These are phyloP conservation scores for Microbotryomycetes sp. DNA, from an alignment of 1,284 basidiomycete genomes.

Conservation along the genomic window DNA sequence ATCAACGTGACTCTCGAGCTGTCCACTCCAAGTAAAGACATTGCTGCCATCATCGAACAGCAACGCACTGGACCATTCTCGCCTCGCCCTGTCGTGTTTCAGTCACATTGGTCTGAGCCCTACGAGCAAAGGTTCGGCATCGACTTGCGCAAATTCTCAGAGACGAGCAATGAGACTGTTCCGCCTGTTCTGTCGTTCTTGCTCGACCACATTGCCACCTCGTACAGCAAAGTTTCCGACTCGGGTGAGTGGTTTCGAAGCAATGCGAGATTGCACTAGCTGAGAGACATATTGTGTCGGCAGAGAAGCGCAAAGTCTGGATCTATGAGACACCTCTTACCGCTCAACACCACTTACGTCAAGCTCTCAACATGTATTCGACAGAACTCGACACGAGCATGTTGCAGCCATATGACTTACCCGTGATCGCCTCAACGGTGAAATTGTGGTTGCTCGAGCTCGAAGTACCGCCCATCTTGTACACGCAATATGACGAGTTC, in stretches of 20 bases:
- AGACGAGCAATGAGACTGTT: slow-evolving; percentile 18
- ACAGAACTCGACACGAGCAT: background rate
- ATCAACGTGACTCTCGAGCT: slow-evolving; percentile 25
- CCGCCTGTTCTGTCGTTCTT: slow-evolving; percentile 20
- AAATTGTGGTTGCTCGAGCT: slow-evolving; percentile 39
- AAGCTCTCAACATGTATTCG: background rate
- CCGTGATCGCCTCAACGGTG: slow-evolving; percentile 28
- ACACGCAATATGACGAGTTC: slow-evolving; percentile 32
- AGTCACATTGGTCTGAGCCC: slow-evolving; percentile 29
- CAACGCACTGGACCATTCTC: slow-evolving; percentile 33
- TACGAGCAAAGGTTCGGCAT: slow-evolving; percentile 25
- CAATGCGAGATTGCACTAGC: too few species aligned
- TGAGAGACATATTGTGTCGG: too few species aligned
- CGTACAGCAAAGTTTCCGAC: slow-evolving; percentile 2
- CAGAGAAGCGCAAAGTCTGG: slow-evolving; percentile 28
- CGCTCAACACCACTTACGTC: background rate
- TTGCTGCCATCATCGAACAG: slow-evolving; percentile 32
- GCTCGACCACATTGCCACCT: slow-evolving; percentile 10
- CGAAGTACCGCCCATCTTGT: slow-evolving; percentile 19
- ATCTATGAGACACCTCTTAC: slow-evolving; percentile 26
- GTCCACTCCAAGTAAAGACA: slow-evolving; percentile 25
- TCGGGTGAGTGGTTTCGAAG: slow-evolving; percentile 18
- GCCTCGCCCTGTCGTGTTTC: slow-evolving; percentile 29
- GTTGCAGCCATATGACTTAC: slow-evolving; percentile 27
- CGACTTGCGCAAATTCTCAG: slow-evolving; percentile 27